Percentiles rank a stretch among this genome's conserved stretches.
Evolutionary conservation across 2,329 filamentous ascomycete genomes (phyloP).

Genomic region (Fusarium albidum): DNA sequence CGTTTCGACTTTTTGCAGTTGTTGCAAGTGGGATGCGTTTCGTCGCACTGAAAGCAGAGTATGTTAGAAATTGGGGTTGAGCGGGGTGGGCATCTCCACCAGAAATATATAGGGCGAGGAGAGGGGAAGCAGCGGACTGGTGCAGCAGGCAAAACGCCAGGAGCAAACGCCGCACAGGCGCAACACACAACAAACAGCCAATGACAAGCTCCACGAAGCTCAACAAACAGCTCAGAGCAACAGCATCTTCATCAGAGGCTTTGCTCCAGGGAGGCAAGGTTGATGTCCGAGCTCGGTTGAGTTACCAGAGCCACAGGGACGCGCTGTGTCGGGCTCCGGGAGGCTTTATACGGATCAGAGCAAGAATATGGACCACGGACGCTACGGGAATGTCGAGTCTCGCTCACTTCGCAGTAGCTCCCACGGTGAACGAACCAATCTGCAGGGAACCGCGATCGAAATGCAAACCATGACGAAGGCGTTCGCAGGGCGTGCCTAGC

Average conservation of each 20-base stretch:
- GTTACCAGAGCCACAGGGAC: slow-evolving; percentile 4
- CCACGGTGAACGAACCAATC: slow-evolving; percentile 24
- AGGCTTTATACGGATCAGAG: slow-evolving; percentile 30
- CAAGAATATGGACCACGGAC: slow-evolving; percentile 25
- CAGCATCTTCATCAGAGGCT: slow-evolving; percentile 16
- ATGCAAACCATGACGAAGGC: slow-evolving; percentile 26
- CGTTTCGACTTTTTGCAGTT: slow-evolving; percentile 91
- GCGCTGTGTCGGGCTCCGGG: slow-evolving; percentile 17
- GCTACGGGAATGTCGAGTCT: slow-evolving; percentile 35
- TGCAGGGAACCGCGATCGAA: slow-evolving; percentile 30
- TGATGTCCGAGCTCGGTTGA: not conserved
- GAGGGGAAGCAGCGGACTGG: slow-evolving; percentile 20
- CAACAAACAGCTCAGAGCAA: slow-evolving; percentile 6
- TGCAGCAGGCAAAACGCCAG: slow-evolving; percentile 11
- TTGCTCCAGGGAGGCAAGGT: slow-evolving; percentile 9
- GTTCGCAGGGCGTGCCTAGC: slow-evolving; percentile 21
- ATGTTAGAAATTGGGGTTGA: slow-evolving; percentile 38
- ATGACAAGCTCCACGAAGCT: slow-evolving; percentile 27
- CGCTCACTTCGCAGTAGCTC: slow-evolving; percentile 32
- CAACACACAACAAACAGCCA: slow-evolving; percentile 22
- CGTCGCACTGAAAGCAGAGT: slow-evolving; percentile 75
- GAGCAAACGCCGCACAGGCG: slow-evolving; percentile 13
- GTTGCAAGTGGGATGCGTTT: slow-evolving; percentile 90
- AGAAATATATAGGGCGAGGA: slow-evolving; percentile 18
- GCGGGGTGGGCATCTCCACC: slow-evolving; percentile 33